Evolutionary conservation across 2,329 filamentous ascomycete species (phyloP).

Genomic region (Pestalotiopsis sp.): DNA sequence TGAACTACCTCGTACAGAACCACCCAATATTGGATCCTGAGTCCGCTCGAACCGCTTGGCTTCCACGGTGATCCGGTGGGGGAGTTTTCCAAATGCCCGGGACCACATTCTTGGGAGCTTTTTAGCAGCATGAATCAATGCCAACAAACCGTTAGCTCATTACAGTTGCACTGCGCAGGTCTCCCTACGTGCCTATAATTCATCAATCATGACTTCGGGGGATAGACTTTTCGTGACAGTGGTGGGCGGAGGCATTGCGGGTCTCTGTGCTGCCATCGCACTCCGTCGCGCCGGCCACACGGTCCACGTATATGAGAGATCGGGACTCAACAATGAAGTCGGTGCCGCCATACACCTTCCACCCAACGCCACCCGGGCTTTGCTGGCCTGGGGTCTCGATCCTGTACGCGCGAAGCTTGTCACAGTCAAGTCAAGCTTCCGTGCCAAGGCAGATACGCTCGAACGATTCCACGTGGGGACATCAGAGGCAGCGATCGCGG

Average conservation of each 20-base stretch:
- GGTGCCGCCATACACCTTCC: constrained; percentile 43
- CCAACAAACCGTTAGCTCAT: background rate
- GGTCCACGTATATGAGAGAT: constrained; percentile 32
- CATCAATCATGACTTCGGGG: background rate
- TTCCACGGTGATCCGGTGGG: background rate
- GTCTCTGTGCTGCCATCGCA: constrained; percentile 29
- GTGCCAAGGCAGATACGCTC: constrained; percentile 18
- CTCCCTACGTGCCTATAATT: background rate
- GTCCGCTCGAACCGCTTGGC: background rate
- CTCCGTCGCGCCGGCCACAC: constrained; percentile 29
- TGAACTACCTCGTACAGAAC: background rate
- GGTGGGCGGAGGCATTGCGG: constrained; percentile 32
- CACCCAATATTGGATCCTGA: background rate
- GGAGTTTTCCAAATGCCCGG: background rate
- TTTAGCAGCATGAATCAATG: background rate
- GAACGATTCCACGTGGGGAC: constrained; percentile 19
- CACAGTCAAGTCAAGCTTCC: constrained; percentile 22
- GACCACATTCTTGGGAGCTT: background rate
- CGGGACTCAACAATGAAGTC: constrained; percentile 38
- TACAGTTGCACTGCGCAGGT: background rate
- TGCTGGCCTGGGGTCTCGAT: constrained; percentile 38
- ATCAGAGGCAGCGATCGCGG: constrained; percentile 19
- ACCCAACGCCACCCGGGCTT: constrained; percentile 38
- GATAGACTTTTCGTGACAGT: constrained; percentile 15
- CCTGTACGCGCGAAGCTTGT: constrained; percentile 25